A percentile compares a stretch with the other conserved stretches of the same genome.
These are phyloP conservation scores for Mortierella antarctica DNA, from an alignment of 192 early-diverging fungal genomes.

Conservation along the genomic window DNA sequence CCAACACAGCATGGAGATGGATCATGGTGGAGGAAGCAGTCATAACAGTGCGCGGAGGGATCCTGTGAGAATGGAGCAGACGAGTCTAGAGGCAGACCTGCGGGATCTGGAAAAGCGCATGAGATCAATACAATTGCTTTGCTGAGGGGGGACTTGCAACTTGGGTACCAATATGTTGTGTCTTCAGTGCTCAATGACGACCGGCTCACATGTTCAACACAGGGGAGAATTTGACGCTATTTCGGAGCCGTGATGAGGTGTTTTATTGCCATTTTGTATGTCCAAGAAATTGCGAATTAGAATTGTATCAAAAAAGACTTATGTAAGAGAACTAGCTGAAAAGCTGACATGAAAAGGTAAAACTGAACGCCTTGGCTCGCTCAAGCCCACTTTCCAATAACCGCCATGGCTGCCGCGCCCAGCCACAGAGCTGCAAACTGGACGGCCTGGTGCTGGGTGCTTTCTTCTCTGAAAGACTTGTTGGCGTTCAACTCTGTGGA, in stretches of 20 bases:
- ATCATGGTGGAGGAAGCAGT: background rate
- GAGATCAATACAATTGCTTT: constrained; percentile 35
- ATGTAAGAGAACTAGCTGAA: too few relatives aligned
- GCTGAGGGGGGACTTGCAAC: background rate
- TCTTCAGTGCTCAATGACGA: too few relatives aligned
- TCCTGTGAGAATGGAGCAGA: constrained; percentile 33
- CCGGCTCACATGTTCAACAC: too few relatives aligned
- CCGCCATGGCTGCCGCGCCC: constrained; percentile 81
- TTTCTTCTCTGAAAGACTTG: constrained; percentile 55
- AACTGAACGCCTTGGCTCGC: background rate
- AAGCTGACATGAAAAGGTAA: background rate
- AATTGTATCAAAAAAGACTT: background rate
- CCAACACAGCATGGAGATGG: constrained; percentile 2
- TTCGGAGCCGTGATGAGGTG: too few relatives aligned
- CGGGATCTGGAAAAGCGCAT: constrained; percentile 39
- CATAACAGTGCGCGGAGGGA: constrained; percentile 11
- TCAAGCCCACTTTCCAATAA: constrained; percentile 83
- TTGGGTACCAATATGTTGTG: too few relatives aligned
- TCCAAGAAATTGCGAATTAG: too few relatives aligned
- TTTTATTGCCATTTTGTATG: too few relatives aligned
- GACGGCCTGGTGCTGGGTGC: constrained; percentile 40
- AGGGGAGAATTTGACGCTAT: too few relatives aligned
- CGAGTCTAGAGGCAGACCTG: constrained; percentile 29
- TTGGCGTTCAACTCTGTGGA: constrained; percentile 74
- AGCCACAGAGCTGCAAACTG: constrained; percentile 73